These are phyloP conservation scores for Sextonia rubra DNA, from an alignment of 164 flowering plant species.

Conservation along the genomic window DNA sequence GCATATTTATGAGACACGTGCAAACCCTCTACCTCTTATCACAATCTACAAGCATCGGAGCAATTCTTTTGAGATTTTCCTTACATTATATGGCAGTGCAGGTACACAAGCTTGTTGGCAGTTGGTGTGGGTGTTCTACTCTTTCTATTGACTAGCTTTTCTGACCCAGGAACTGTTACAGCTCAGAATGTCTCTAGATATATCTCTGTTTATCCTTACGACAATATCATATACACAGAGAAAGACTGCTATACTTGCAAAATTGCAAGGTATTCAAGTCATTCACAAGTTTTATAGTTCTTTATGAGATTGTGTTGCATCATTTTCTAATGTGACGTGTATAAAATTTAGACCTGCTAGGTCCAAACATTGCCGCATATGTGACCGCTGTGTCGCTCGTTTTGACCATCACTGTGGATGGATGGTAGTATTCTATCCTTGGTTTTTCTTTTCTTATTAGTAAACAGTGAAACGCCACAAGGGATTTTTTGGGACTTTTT, in stretches of 20 bases:
- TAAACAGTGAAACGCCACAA: not conserved
- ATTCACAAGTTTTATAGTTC: not conserved
- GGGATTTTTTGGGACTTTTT: not conserved
- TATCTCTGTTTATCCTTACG: slow-evolving; percentile 78
- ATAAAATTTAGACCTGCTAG: slow-evolving; percentile 75
- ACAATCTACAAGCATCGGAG: too few relatives aligned
- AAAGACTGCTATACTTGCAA: slow-evolving; percentile 89
- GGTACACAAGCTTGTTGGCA: slow-evolving; percentile 80
- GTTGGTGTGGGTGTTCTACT: slow-evolving; percentile 77
- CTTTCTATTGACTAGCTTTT: slow-evolving; percentile 88
- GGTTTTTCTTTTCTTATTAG: not conserved
- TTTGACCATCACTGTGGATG: slow-evolving; percentile 99
- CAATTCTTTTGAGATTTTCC: not conserved
- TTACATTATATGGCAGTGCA: slow-evolving; percentile 30
- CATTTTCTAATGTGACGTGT: slow-evolving; percentile 16
- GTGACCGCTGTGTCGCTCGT: slow-evolving; percentile 95
- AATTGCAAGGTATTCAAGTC: slow-evolving; percentile 53
- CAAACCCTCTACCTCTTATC: not conserved
- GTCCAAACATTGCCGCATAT: slow-evolving; percentile 95
- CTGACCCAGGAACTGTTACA: slow-evolving; percentile 93
- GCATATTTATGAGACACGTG: not conserved
- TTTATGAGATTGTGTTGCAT: not conserved
- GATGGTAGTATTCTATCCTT: slow-evolving; percentile 60
- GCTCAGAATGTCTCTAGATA: slow-evolving; percentile 70
- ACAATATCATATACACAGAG: slow-evolving; percentile 63